Percentiles rank a stretch among this genome's conserved stretches.
phyloP scores from a whole-genome alignment of 768 basidiomycete genomes.

The Lactifluus piperatus region DNA sequence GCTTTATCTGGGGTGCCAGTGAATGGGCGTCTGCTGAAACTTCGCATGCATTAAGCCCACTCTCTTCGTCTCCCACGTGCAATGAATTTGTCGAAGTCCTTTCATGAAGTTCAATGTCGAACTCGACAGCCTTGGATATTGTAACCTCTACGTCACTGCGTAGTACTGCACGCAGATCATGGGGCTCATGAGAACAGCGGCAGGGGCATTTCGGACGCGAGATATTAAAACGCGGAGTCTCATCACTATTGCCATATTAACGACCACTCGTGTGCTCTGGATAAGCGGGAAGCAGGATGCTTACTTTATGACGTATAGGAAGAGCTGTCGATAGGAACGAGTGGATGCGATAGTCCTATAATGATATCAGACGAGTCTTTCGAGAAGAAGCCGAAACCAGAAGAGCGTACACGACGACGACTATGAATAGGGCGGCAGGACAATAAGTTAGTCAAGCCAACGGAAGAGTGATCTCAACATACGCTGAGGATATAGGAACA shows the following conservation, averaged over 20 bases:
- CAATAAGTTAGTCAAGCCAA: neutral
- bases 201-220: neutral
- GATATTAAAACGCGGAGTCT: neutral
- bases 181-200: no score
- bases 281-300: neutral
- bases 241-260: neutral
- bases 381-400: neutral
- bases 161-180: neutral
- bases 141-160: neutral
- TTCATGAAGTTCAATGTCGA: neutral
- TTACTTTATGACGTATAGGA: conserved; percentile 13
- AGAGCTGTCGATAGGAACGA: conserved; percentile 16
- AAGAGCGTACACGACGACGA: conserved; percentile 8
- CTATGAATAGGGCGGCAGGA: neutral
- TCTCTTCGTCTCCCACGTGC: neutral
- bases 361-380: no score
- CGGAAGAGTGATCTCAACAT: neutral
- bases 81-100: neutral
- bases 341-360: conserved; percentile 14
- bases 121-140: neutral
- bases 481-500: conserved; percentile 19
- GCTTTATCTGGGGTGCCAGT: no score
- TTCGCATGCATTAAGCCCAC: neutral
- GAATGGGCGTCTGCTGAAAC: neutral
- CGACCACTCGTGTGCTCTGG: neutral